phyloP scores from a whole-genome alignment of 1,284 basidiomycete species.

The Ganoderma lingzhi region DNA sequence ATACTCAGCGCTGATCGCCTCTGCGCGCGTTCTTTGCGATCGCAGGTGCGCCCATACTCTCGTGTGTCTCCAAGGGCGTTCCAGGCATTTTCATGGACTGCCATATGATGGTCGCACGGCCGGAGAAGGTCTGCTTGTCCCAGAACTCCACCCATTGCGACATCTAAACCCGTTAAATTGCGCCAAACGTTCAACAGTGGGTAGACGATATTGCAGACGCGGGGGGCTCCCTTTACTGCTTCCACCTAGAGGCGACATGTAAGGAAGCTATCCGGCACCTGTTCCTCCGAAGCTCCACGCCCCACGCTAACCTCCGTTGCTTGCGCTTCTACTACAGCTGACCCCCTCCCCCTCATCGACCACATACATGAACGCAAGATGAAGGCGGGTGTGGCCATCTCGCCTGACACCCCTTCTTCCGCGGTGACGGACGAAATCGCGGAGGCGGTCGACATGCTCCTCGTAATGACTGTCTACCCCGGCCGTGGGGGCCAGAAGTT shows the following conservation, averaged over 20 bases:
- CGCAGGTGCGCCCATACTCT: constrained; percentile 88
- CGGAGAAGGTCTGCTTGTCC: constrained; percentile 73
- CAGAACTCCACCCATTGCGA: not conserved
- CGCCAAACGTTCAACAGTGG: constrained; percentile 69
- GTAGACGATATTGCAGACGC: constrained; percentile 95
- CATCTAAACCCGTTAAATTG: not conserved
- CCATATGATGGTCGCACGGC: constrained; percentile 99
- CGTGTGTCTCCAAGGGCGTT: constrained; percentile 88
- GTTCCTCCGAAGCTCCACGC: not conserved
- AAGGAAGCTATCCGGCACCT: constrained; percentile 41
- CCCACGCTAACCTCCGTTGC: not conserved
- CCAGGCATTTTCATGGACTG: constrained; percentile 99
- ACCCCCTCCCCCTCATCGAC: constrained; percentile 79
- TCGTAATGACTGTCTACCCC: constrained; percentile 98
- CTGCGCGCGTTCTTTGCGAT: not conserved
- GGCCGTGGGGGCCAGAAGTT: constrained; percentile 98
- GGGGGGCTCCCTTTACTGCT: constrained; percentile 95
- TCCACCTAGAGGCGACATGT: constrained; percentile 97
- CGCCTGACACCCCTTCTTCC: constrained; percentile 88
- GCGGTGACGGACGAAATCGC: constrained; percentile 88
- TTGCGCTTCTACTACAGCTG: constrained; percentile 51
- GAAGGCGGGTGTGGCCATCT: constrained; percentile 95
- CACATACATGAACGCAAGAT: constrained; percentile 81
- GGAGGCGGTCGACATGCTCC: constrained; percentile 86
- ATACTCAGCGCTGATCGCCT: constrained; percentile 27